phyloP scores from a whole-genome alignment of 2,329 filamentous ascomycete species.

The Xylariaceae sp. region DNA sequence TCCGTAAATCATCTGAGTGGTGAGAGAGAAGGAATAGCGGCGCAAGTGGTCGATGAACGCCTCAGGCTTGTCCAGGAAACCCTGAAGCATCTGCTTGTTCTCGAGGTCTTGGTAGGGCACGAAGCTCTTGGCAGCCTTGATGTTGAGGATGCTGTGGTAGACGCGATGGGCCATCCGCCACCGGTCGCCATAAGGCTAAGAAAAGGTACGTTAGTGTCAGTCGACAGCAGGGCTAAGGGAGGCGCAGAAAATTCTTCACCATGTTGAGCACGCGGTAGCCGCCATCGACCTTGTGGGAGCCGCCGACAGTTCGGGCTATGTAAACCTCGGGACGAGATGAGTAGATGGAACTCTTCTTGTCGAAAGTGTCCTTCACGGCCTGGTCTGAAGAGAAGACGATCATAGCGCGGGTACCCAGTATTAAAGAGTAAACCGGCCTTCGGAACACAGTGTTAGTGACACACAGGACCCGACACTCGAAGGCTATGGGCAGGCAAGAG shows the following conservation, averaged over 20 bases:
- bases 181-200: conserved; percentile 30
- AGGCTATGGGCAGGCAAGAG: neutral
- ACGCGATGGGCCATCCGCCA: conserved; percentile 35
- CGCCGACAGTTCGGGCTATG: conserved; percentile 19
- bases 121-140: conserved; percentile 42
- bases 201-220: conserved; percentile 10
- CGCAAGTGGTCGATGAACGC: conserved; percentile 39
- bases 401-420: conserved; percentile 18
- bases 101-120: conserved; percentile 52
- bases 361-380: conserved; percentile 19
- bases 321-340: conserved; percentile 21
- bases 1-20: conserved; percentile 45
- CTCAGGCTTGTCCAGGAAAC: conserved; percentile 40
- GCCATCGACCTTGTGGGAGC: conserved; percentile 17
- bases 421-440: conserved; percentile 21
- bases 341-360: conserved; percentile 22
- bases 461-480: no score
- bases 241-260: conserved; percentile 8
- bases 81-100: conserved; percentile 47
- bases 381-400: conserved; percentile 19
- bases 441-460: conserved; percentile 4
- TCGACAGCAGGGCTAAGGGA: neutral
- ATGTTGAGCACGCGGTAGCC: conserved; percentile 20
- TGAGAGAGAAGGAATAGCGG: conserved; percentile 43
- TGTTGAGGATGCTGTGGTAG: conserved; percentile 42